Percentiles rank a stretch among this genome's conserved stretches.
Conservation (phyloP, 345 rosid genomes). For the Salix exigua region DNA sequence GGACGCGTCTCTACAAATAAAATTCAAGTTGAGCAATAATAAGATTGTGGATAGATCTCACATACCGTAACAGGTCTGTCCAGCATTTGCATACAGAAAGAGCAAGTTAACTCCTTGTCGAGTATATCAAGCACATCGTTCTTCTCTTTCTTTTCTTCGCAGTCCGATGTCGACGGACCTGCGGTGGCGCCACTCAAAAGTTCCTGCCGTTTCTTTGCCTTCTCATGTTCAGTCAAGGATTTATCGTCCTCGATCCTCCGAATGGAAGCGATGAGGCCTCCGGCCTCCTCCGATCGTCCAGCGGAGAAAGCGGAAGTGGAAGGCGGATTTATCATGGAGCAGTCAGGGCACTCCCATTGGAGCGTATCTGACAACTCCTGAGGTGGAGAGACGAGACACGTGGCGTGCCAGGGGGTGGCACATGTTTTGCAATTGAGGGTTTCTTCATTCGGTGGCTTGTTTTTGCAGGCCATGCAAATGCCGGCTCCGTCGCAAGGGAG, state of each 20-base stretch:
- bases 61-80: slow-evolving; percentile 76
- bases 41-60: background rate
- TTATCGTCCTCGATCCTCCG: slow-evolving; percentile 47
- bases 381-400: slow-evolving; percentile 46
- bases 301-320: background rate
- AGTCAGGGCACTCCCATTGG: slow-evolving; percentile 77
- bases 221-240: slow-evolving; percentile 45
- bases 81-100: slow-evolving; percentile 55
- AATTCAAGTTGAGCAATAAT: background rate
- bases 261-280: slow-evolving; percentile 35
- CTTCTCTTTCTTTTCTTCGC: background rate
- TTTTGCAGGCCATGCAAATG: slow-evolving; percentile 63
- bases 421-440: slow-evolving; percentile 52
- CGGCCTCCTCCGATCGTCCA: background rate
- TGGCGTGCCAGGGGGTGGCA: slow-evolving; percentile 66
- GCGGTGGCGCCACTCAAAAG: slow-evolving; percentile 38
- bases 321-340: slow-evolving; percentile 19
- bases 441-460: slow-evolving; percentile 38
- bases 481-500: slow-evolving; percentile 72
- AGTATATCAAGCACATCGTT: slow-evolving; percentile 33
- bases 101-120: slow-evolving; percentile 41
- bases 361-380: slow-evolving; percentile 39
- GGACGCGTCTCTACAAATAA: background rate
- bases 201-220: slow-evolving; percentile 55
- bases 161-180: background rate